Base-by-base conservation (phyloP, 176 grass and related monocot genomes). In the Phoenix dactylifera region DNA sequence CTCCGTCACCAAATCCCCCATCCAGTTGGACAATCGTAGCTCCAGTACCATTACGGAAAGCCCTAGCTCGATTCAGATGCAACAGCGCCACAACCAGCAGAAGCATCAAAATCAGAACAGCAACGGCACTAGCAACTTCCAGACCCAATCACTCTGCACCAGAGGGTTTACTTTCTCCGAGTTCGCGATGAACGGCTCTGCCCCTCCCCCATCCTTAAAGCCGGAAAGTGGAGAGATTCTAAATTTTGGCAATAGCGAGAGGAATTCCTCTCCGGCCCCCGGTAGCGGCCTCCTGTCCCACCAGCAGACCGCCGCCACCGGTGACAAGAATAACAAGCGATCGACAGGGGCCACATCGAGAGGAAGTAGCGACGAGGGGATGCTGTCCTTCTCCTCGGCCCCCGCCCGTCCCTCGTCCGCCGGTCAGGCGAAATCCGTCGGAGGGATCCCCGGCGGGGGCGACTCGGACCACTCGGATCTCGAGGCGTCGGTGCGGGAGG, bases 381-480 rank as follows among this genome's bases (percentile, higher is more conserved):
- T 97, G 87, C 87, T 97, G 16, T 97, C 92, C 49, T 97, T 97
- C 76, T 89, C 90, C 58, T 77, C 79, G 0, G 82, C 86, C 17
- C 86, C 74, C 5, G 73, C 72, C 23, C 71, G 79, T 24, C 71
- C 74, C 39, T 74, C 81, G 6, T 75, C 85, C 26, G 72, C 77
- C 62, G 70, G 29, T 18, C 22, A 52, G 51, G 7, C n/a, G 63
- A 52, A 23, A 16, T 16, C 35, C n/a, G 23, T 22, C 0, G 55
- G 57, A 71, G 81, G 65, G 68, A 80, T 80, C 10, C 77, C 81
- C 15, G 71, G 58, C 48, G 87, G 87, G 58, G 86, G 83, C 3
- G 84, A 91, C 68, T 97, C 87, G 2, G 87, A 90, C 78, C 92
- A 97, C 63, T 97, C 92, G 0, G 92, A 97, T 63, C 59, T 91